Base-by-base conservation (phyloP, 495 filamentous ascomycete species). In the Penicillium samsonianum region DNA sequence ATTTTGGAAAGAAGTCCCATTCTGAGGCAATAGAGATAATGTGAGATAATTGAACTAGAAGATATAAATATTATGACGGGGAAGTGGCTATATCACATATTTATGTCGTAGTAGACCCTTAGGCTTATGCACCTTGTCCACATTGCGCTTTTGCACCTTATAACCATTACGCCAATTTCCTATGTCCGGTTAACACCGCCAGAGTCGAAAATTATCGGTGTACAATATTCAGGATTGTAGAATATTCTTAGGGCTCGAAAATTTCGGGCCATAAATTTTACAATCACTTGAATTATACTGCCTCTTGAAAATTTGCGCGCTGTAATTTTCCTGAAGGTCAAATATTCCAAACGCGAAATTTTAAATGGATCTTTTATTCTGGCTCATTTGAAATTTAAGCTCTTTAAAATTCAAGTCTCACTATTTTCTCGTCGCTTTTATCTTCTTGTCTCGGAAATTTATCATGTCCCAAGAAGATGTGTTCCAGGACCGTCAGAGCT, bases 281-380 rank as follows among this genome's bases (percentile, higher is more conserved):
- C 25, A 4, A 47, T 47, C 22, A 47, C 44, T 47, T 47, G 25
- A 47, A 47, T 47, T n/a, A 47, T 47, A 47, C 14, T 4, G n/a
- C 44, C 44, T 47, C 44, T 47, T 26, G n/a, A 47, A 47, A 47
- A 47, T 47, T 47, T 47, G 44, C 44, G 25, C 16, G 44, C 23
- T 47, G 4, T 14, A 47, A 47, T 47, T 47, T 47, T 47, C 25
- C 25, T 5, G 6, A 47, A 17, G 25, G 44, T 47, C 16, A 4
- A 47, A 47, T 47, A 47, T 47, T 47, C 44, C 25, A 10, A 28
- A 47, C 44, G 31, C 44, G 6, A 47, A 44, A 47, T n/a, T 47
- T 47, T 47, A n/a, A 28, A 47, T 1, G 25, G 44, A 28, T 47
- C 25, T 47, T 47, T 47, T 47, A 28, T 47, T 47, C 44, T n/a